phyloP scores from a whole-genome alignment of 1,139 yeast species.

The Candida glucosophila region DNA sequence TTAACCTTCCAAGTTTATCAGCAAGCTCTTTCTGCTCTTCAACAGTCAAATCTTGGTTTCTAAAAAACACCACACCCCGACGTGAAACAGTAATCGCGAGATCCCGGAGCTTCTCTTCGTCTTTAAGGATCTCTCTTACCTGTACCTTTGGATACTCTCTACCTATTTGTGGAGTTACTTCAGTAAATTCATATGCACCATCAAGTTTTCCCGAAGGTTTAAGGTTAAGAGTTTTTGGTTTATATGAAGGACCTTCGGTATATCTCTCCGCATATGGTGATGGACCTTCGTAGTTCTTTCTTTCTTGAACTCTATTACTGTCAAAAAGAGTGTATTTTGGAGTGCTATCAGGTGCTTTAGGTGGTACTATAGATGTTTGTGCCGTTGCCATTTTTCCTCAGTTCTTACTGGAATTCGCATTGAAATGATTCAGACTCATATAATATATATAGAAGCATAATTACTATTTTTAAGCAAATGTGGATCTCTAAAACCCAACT shows the following conservation, averaged over 20 bases:
- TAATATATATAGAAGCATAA: too few species aligned
- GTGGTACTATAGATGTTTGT: too few species aligned
- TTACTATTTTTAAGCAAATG: too few species aligned
- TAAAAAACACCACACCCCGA: conserved; percentile 4
- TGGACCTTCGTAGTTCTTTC: conserved; percentile 2
- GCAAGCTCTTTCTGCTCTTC: conserved; percentile 3
- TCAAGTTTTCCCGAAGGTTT: conserved; percentile 4
- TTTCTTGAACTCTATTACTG: too few species aligned
- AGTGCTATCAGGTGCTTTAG: too few species aligned
- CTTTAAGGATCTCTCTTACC: conserved; percentile 3
- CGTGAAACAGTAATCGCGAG: conserved; percentile 2
- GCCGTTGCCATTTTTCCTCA: too few species aligned
- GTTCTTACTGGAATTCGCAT: too few species aligned
- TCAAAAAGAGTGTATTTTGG: too few species aligned
- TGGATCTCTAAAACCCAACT: too few species aligned
- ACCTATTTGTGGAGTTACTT: conserved; percentile 3
- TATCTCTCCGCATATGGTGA: conserved; percentile 4
- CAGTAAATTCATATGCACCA: conserved; percentile 2
- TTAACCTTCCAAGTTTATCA: conserved; percentile 3
- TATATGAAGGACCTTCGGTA: conserved; percentile 4
- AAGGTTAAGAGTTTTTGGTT: conserved; percentile 1
- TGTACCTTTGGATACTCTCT: conserved; percentile 3
- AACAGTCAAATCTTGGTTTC: conserved; percentile 4
- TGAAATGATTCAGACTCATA: too few species aligned
- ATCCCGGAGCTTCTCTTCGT: conserved; percentile 2